phyloP scores from a whole-genome alignment of 352 stramenopile genomes.

The Pythium aphanidermatum region DNA sequence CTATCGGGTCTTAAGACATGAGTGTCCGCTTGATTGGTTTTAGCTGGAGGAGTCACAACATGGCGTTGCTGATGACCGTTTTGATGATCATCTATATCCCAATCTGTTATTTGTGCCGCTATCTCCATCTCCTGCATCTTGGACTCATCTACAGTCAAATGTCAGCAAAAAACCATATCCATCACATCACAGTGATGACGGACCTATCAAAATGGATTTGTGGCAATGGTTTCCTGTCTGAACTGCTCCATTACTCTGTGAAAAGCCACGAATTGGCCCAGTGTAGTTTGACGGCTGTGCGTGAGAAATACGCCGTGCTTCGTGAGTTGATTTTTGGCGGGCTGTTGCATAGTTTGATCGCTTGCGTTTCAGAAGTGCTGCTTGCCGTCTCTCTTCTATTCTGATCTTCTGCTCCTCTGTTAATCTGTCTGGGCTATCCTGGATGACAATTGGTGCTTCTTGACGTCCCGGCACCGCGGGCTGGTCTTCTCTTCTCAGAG shows the following conservation, averaged over 20 bases:
- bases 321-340: too few species aligned
- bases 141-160: conserved; percentile 5
- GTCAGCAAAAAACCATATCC: background rate
- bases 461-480: too few species aligned
- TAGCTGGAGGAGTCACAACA: conserved; percentile 15
- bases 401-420: conserved; percentile 46
- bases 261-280: too few species aligned
- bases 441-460: conserved; percentile 5
- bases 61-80: background rate
- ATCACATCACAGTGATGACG: too few species aligned
- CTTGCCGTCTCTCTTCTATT: conserved; percentile 44
- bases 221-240: too few species aligned
- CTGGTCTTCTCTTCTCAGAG: too few species aligned
- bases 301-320: too few species aligned
- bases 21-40: background rate
- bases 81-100: conserved; percentile 35
- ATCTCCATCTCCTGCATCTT: conserved; percentile 34
- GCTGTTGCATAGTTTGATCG: conserved; percentile 15
- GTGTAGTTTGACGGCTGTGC: too few species aligned
- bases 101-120: conserved; percentile 44
- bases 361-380: conserved; percentile 55
- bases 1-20: too few species aligned
- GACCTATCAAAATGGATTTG: too few species aligned
- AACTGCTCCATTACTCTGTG: too few species aligned
- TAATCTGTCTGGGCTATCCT: conserved; percentile 28